Percentiles rank a stretch among this genome's conserved stretches.
Conservation (phyloP, 2,329 filamentous ascomycete genomes). For the Decorospora gaudefroyi region DNA sequence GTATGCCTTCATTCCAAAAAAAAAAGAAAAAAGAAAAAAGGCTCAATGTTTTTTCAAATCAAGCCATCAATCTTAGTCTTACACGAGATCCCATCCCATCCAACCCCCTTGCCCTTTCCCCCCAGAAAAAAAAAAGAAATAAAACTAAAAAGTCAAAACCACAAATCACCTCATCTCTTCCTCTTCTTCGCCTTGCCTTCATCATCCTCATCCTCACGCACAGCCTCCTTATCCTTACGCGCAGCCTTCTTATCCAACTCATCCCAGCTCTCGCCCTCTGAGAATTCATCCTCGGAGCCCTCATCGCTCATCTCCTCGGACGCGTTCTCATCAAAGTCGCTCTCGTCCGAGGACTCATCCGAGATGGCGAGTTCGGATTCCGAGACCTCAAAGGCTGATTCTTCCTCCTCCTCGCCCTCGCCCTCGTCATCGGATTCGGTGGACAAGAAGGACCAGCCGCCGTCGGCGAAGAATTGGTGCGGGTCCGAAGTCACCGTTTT, state of each 20-base stretch:
- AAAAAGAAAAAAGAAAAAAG: too few relatives aligned
- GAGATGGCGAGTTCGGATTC: slow-evolving; percentile 75
- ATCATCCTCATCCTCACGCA: slow-evolving; percentile 58
- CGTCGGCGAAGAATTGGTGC: slow-evolving; percentile 92
- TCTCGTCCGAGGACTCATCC: slow-evolving; percentile 83
- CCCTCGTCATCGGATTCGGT: slow-evolving; percentile 86
- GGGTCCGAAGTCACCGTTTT: slow-evolving; percentile 95
- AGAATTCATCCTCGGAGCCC: slow-evolving; percentile 58
- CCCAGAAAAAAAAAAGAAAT: too few relatives aligned
- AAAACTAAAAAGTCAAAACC: too few relatives aligned
- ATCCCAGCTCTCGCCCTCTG: slow-evolving; percentile 83
- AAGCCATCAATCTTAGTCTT: too few relatives aligned
- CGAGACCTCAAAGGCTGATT: slow-evolving; percentile 88
- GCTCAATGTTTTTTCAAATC: too few relatives aligned
- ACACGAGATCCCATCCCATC: too few relatives aligned
- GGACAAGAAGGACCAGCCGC: slow-evolving; percentile 91
- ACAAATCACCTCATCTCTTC: slow-evolving; percentile 49
- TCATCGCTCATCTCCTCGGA: slow-evolving; percentile 78
- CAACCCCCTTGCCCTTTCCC: too few relatives aligned
- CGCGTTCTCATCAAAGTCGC: slow-evolving; percentile 90
- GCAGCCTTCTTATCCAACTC: slow-evolving; percentile 86
- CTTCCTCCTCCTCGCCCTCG: slow-evolving; percentile 76
- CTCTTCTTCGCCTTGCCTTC: slow-evolving; percentile 71
- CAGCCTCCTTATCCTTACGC: slow-evolving; percentile 63
- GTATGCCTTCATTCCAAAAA: too few relatives aligned